Evolutionary conservation across 2,329 filamentous ascomycete genomes (phyloP), one percentile per base, ranked within the genome.

Genomic region (Passalora sequoiae): DNA sequence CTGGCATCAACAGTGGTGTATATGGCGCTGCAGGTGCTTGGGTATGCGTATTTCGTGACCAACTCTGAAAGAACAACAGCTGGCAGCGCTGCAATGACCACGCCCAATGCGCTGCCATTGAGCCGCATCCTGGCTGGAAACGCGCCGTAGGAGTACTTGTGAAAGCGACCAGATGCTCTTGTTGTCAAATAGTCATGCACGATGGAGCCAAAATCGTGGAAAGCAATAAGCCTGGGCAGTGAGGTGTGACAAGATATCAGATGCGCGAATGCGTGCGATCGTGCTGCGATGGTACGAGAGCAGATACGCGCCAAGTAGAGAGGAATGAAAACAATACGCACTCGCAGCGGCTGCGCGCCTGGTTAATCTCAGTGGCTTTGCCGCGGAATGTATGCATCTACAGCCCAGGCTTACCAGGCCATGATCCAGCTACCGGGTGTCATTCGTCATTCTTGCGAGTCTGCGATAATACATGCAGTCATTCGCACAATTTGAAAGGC

Each of bases 41-140:
- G 40, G 21, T 56, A 56, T 33, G 56, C 53, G 8, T 56, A 59
- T 25, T 61, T 47, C 13, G 57, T 60, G n/a, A 59, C 42, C 17
- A 60, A 37, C 35, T 54, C 46, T 9, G 40, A 44, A 24, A 47
- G 38, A n/a, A 36, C 46, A n/a, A 22, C 40, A 16, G 46, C n/a
- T 19, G 49, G 45, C 21, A 56, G 32, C 36, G 49, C 43, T 22
- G 47, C 35, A 12, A 49, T 40, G 24, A 38, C 46, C 19, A 44
- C n/a, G 29, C 30, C 38, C 6, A 46, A 9, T 9, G 39, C 33
- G 21, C 21, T 40, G 40, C 47, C 46, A 28, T 42, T 44, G 36
- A 41, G 36, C 36, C 22, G 41, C 46, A 54, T 54, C 21, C 40
- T 36, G 24, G 13, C n/a, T 12, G 33, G 16, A n/a, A 17, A 20